Evolutionary conservation across 2,329 filamentous ascomycete species (phyloP).

Genomic region (Zopfia rhizophila): DNA sequence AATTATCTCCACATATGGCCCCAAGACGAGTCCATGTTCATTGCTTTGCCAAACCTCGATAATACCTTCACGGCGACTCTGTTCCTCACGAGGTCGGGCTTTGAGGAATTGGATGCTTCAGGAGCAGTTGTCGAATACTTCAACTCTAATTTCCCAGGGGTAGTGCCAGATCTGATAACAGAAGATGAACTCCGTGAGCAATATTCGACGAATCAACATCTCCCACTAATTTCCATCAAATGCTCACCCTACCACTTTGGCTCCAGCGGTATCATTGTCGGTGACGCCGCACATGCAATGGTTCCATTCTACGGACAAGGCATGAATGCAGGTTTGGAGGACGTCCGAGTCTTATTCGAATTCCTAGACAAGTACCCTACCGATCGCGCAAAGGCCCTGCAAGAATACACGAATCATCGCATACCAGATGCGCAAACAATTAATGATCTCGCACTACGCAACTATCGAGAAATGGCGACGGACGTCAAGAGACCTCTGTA

Average conservation of each 20-base stretch:
- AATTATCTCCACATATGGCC: conserved; percentile 99
- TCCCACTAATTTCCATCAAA: conserved; percentile 93
- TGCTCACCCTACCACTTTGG: conserved; percentile 87
- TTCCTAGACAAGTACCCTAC: conserved; percentile 75
- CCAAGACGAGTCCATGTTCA: conserved; percentile 95
- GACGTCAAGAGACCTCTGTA: conserved; percentile 84
- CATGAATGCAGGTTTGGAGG: conserved; percentile 96
- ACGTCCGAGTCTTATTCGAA: conserved; percentile 87
- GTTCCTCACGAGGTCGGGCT: conserved; percentile 81
- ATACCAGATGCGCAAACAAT: conserved; percentile 86
- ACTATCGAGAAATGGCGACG: conserved; percentile 93
- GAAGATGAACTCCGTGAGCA: conserved; percentile 75
- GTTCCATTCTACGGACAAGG: conserved; percentile 98
- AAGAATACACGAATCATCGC: conserved; percentile 78
- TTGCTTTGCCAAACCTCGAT: conserved; percentile 89
- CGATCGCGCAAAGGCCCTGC: conserved; percentile 63
- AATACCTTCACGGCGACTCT: conserved; percentile 95
- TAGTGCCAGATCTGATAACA: conserved; percentile 74
- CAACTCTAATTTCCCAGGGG: conserved; percentile 84
- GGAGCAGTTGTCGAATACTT: conserved; percentile 77
- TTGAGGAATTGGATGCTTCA: conserved; percentile 72
- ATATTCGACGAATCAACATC: conserved; percentile 84
- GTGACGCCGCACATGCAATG: conserved; percentile 97
- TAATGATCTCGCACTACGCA: conserved; percentile 89
- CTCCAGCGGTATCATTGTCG: conserved; percentile 82